phyloP scores from a whole-genome alignment of 228 moss, liverwort and hornwort species.

The Sphagnum magellanicum region DNA sequence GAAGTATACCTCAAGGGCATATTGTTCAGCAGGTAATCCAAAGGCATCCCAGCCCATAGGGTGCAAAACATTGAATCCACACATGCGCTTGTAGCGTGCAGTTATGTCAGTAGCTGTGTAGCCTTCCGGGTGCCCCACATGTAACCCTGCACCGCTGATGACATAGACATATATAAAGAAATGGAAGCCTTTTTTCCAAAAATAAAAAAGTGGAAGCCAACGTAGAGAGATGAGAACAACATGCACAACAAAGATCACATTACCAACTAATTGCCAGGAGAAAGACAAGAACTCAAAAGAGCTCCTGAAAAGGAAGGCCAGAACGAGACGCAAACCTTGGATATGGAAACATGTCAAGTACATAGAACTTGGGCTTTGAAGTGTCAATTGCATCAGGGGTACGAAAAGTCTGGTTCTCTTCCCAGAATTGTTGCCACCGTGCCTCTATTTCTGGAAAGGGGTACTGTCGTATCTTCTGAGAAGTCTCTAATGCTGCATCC shows the following conservation, averaged over 20 bases:
- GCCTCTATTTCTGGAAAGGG: constrained; percentile 78
- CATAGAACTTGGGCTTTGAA: constrained; percentile 85
- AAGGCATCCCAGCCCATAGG: constrained; percentile 99
- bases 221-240: no score
- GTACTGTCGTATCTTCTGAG: constrained; percentile 52
- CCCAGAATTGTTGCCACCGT: constrained; percentile 84
- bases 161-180: no score
- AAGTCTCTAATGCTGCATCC: constrained; percentile 29
- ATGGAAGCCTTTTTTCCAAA: no score
- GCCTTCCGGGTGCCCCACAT: constrained; percentile 94
- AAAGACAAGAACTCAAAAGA: no score
- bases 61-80: constrained; percentile 89
- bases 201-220: no score
- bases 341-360: constrained; percentile 92
- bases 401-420: constrained; percentile 82
- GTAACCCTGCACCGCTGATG: constrained; percentile 90
- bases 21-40: constrained; percentile 91
- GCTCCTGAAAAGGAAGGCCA: no score
- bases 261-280: no score
- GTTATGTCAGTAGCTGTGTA: constrained; percentile 92
- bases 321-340: constrained; percentile 57
- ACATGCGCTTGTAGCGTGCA: constrained; percentile 91
- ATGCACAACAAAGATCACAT: no score
- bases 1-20: constrained; percentile 78
- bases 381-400: constrained; percentile 74